These are phyloP conservation scores for Oryza glumipatula DNA, from an alignment of 176 grass and related monocot species.

Conservation along the genomic window DNA sequence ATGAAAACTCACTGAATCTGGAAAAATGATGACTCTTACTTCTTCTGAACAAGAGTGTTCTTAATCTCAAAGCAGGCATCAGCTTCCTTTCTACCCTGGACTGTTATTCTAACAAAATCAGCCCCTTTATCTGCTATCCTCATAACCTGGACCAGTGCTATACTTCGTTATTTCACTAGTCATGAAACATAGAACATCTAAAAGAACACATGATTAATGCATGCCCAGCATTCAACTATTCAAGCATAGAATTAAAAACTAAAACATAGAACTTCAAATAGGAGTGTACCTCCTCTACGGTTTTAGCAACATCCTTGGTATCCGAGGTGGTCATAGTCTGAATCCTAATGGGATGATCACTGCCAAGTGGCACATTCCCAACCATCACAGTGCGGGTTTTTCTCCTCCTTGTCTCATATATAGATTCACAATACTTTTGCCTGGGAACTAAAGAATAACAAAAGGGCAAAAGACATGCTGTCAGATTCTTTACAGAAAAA, in stretches of 20 bases:
- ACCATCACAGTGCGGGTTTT: conserved; percentile 98
- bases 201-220: background rate
- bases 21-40: conserved; percentile 56
- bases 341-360: conserved; percentile 93
- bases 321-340: conserved; percentile 99
- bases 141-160: conserved; percentile 71
- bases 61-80: conserved; percentile 98
- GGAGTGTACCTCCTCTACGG: conserved; percentile 77
- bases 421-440: conserved; percentile 96
- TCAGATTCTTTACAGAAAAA: background rate
- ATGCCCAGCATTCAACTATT: background rate
- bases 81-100: conserved; percentile 97
- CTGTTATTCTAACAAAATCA: conserved; percentile 96
- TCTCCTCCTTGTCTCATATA: conserved; percentile 78
- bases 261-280: conserved; percentile 23
- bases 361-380: conserved; percentile 91
- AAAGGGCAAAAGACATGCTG: background rate
- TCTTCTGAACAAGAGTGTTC: conserved; percentile 94
- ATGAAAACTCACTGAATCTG: conserved; percentile 30
- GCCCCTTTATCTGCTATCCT: conserved; percentile 97
- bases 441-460: conserved; percentile 68
- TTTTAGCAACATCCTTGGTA: conserved; percentile 93
- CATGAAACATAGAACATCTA: conserved; percentile 16
- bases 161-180: background rate
- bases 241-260: conserved; percentile 3